Evolutionary conservation across 2,329 filamentous ascomycete species (phyloP).

Genomic region (Scolecobasidium constrictum): DNA sequence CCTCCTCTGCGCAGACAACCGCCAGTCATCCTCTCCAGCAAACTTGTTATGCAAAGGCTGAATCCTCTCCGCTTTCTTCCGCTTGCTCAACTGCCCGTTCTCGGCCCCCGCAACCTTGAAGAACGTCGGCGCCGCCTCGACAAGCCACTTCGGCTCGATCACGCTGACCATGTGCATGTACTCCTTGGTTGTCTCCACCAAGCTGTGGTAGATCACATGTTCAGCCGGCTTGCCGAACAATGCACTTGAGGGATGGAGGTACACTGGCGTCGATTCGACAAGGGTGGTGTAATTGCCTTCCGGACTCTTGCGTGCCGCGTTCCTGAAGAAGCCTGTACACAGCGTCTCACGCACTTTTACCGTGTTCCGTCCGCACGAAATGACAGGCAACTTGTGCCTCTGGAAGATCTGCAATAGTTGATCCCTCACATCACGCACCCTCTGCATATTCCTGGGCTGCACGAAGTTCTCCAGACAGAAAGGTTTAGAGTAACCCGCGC

Average conservation of each 20-base stretch:
- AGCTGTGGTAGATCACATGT: constrained; percentile 86
- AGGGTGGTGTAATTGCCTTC: constrained; percentile 97
- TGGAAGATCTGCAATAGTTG: constrained; percentile 92
- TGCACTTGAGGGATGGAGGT: constrained; percentile 83
- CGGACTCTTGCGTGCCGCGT: constrained; percentile 86
- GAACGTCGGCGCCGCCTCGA: constrained; percentile 95
- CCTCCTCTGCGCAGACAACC: constrained; percentile 76
- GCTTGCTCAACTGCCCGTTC: constrained; percentile 75
- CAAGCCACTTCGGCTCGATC: constrained; percentile 89
- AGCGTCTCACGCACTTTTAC: constrained; percentile 79
- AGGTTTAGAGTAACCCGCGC: constrained; percentile 65
- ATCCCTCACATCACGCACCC: constrained; percentile 83
- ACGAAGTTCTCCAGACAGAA: constrained; percentile 99
- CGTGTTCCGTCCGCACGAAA: constrained; percentile 80
- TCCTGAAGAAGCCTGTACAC: constrained; percentile 91
- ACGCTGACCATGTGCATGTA: constrained; percentile 94
- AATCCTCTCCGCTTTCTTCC: constrained; percentile 89
- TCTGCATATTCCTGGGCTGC: constrained; percentile 77
- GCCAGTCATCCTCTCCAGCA: constrained; percentile 88
- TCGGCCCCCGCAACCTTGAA: constrained; percentile 92
- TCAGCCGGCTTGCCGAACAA: constrained; percentile 93
- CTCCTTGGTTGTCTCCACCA: constrained; percentile 91
- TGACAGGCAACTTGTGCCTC: constrained; percentile 70
- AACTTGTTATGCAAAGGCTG: constrained; percentile 92
- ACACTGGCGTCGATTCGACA: constrained; percentile 88